These are phyloP conservation scores for Tricharina praecox DNA, from an alignment of 495 filamentous ascomycete species.

Conservation along the genomic window DNA sequence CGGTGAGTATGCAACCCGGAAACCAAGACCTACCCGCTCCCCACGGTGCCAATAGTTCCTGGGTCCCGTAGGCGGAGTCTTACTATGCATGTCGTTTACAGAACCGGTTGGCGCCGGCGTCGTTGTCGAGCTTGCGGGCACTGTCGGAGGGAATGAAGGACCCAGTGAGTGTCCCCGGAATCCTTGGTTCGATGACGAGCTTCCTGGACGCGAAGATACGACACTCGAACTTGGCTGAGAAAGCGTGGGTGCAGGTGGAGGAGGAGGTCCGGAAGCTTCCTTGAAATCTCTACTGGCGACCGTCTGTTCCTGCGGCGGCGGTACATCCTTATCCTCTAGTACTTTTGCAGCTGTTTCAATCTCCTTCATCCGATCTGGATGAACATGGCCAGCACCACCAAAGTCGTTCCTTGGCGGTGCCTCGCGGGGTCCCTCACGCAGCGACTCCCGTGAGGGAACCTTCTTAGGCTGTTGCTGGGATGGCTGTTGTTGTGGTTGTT, in stretches of 20 bases:
- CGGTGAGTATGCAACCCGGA: neutral
- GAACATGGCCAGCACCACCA: constrained; percentile 12
- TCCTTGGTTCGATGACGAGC: constrained; percentile 18
- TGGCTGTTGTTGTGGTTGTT: constrained; percentile 1
- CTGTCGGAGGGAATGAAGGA: constrained; percentile 9
- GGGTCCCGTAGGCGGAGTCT: constrained; percentile 21
- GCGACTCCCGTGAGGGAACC: constrained; percentile 8
- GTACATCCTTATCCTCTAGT: constrained; percentile 14
- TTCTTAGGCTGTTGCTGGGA: constrained; percentile 3
- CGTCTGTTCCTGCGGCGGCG: neutral
- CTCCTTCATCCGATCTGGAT: constrained; percentile 22
- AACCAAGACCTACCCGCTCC: neutral
- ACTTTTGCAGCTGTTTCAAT: constrained; percentile 22
- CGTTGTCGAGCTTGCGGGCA: constrained; percentile 3
- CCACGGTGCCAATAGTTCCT: constrained; percentile 7
- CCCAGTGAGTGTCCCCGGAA: constrained; percentile 16
- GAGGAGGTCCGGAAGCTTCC: constrained; percentile 5
- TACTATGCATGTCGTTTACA: constrained; percentile 14
- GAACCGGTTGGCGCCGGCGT: constrained; percentile 16
- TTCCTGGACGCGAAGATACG: constrained; percentile 16
- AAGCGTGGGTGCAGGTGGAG: constrained; percentile 4
- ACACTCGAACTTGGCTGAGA: constrained; percentile 14
- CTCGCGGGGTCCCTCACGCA: constrained; percentile 1
- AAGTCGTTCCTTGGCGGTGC: constrained; percentile 2
- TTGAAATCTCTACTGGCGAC: neutral